phyloP scores from a whole-genome alignment of 768 basidiomycete genomes.

The Candolleomyces eurysporus region DNA sequence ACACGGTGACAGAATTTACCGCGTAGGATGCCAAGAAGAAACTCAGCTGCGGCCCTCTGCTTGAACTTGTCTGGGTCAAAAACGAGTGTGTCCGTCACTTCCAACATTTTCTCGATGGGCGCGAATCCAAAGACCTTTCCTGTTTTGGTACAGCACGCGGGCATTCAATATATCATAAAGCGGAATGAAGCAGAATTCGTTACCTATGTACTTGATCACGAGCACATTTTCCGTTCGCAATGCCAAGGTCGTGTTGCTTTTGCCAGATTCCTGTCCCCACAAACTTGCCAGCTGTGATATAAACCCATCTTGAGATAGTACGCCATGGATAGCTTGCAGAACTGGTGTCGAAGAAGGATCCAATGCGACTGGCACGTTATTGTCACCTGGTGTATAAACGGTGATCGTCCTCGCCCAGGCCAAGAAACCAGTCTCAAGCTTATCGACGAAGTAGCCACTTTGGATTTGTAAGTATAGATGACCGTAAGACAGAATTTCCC shows the following conservation, averaged over 20 bases:
- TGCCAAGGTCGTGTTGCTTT: constrained; percentile 49
- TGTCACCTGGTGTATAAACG: constrained; percentile 47
- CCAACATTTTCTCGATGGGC: constrained; percentile 50
- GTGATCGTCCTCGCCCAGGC: constrained; percentile 66
- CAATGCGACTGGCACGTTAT: constrained; percentile 46
- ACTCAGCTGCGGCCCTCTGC: constrained; percentile 69
- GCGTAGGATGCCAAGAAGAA: constrained; percentile 71
- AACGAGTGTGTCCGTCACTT: constrained; percentile 58
- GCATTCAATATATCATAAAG: not conserved
- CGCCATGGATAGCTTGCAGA: constrained; percentile 50
- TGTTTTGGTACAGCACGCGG: constrained; percentile 21
- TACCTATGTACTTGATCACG: constrained; percentile 41
- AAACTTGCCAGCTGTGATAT: constrained; percentile 58
- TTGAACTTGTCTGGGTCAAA: constrained; percentile 76
- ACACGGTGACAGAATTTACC: constrained; percentile 39
- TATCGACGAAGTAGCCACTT: constrained; percentile 63
- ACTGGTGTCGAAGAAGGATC: constrained; percentile 49
- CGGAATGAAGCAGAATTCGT: not conserved
- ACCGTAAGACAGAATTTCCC: not conserved
- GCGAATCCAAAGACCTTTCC: constrained; percentile 65
- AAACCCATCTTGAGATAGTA: constrained; percentile 50
- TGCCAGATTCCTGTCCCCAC: constrained; percentile 82
- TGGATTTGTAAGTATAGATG: constrained; percentile 6
- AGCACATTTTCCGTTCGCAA: constrained; percentile 50
- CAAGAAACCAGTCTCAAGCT: constrained; percentile 75